Percentiles rank a stretch among this genome's conserved stretches.
Conservation (phyloP, 192 early-diverging fungal species). For the Entophlyctis luteolus region DNA sequence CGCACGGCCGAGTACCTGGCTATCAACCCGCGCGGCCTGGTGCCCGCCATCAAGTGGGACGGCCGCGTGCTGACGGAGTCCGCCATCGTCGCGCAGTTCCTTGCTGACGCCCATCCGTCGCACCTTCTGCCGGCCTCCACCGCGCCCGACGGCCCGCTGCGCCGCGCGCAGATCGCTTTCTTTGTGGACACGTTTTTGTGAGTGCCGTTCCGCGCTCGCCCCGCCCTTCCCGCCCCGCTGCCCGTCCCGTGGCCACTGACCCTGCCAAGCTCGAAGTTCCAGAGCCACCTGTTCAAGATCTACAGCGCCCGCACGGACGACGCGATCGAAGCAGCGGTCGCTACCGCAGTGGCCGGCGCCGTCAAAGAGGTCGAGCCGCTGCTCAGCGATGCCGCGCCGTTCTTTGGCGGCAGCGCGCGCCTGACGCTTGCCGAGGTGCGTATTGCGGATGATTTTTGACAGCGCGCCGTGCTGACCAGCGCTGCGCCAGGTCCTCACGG, state of each 20-base stretch:
- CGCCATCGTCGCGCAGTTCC: constrained; percentile 62
- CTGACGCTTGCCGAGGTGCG: not conserved
- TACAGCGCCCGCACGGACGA: not conserved
- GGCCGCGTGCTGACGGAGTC: constrained; percentile 62
- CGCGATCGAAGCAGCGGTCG: not conserved
- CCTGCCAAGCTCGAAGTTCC: constrained; percentile 5
- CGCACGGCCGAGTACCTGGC: constrained; percentile 60
- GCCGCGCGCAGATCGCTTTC: not conserved
- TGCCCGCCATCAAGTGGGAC: constrained; percentile 56
- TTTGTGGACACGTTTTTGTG: constrained; percentile 5
- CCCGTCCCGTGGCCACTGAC: too few relatives aligned
- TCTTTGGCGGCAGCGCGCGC: constrained; percentile 1
- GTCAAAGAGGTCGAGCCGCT: not conserved
- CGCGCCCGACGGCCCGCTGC: not conserved
- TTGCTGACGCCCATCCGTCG: constrained; percentile 56
- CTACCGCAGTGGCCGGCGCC: not conserved
- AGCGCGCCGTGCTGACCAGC: not conserved
- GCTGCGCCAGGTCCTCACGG: not conserved
- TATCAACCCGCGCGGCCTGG: constrained; percentile 66
- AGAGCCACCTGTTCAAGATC: constrained; percentile 1
- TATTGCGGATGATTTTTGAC: not conserved
- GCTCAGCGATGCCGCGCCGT: not conserved
- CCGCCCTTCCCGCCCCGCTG: too few relatives aligned
- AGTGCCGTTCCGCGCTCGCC: not conserved
- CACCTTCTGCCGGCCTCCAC: not conserved